phyloP scores from a whole-genome alignment of 345 rosid genomes.

The Durio zibethinus region DNA sequence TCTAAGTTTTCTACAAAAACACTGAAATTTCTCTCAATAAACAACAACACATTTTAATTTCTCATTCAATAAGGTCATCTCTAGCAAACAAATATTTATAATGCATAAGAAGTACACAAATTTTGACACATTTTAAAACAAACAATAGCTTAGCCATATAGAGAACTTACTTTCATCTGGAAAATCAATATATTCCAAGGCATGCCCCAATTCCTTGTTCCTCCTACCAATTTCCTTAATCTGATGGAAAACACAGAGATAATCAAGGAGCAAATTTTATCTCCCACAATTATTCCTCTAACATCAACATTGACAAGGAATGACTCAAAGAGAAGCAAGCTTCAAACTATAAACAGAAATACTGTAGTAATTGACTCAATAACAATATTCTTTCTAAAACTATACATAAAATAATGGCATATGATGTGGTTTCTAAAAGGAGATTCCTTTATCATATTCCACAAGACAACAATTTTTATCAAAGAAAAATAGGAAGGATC shows the following conservation, averaged over 20 bases:
- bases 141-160: background rate
- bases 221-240: conserved; percentile 21
- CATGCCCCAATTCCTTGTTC: background rate
- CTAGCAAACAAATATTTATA: background rate
- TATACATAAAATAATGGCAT: background rate
- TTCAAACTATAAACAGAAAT: background rate
- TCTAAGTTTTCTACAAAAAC: too few species aligned
- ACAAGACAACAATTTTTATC: background rate
- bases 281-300: background rate
- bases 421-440: background rate
- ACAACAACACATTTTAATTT: background rate
- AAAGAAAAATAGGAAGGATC: background rate
- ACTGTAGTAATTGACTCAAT: background rate
- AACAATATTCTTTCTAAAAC: background rate
- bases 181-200: conserved; percentile 43
- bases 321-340: background rate
- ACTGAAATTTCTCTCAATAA: background rate
- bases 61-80: conserved; percentile 1
- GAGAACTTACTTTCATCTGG: conserved; percentile 54
- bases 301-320: background rate
- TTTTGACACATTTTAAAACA: background rate
- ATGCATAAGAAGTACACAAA: background rate
- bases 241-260: conserved; percentile 21
- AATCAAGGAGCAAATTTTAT: background rate
- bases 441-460: background rate